Base-by-base conservation (phyloP, 1,284 basidiomycete species). In the Dichomitus squalens region DNA sequence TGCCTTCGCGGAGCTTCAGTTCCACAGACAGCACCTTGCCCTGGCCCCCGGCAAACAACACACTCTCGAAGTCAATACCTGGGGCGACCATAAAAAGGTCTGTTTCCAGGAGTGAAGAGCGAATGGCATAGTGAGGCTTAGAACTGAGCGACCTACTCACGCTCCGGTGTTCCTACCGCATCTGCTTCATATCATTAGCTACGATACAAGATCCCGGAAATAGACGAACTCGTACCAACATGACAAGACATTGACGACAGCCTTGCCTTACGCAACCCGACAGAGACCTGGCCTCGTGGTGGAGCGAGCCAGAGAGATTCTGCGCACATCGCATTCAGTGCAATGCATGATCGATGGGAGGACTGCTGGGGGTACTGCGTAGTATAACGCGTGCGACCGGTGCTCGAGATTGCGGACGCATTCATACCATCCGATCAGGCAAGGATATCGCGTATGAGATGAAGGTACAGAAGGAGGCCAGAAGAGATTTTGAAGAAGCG, bases 311-410 rank as follows among this genome's bases (percentile, higher is more conserved):
- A 43, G 46, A 23, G 34, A 44, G 1, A 21, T 38, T 48, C 16
- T 27, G 25, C 21, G 25, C 25, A 8, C 2, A 2, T 43, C 52
- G 34, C 38, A 54, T 49, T 14, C 29, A 58, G 54, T 40, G 40
- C 40, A 29, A 29, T 14, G 27, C 44, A 16, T 31, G 38, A 63
- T 63, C 61, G 61, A 63, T 63, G 58, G 36, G 49, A 35, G 41
- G n/a, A n/a, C n/a, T n/a, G n/a, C n/a, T n/a, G n/a, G n/a, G n/a
- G n/a, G n/a, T n/a, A 34, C 18, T n/a, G 27, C 36, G 47, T 46
- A 23, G 50, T 20, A 23, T 31, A 20, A 41, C 56, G 52, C 40
- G 58, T 50, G 61, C 5, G 20, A 23, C 20, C 21, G 35, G 20
- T 29, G 44, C 27, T 40, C 35, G 46, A 27, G 40, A 33, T 52